These are phyloP conservation scores for Powellomyces hirtus DNA, from an alignment of 192 early-diverging fungal species.

Conservation along the genomic window DNA sequence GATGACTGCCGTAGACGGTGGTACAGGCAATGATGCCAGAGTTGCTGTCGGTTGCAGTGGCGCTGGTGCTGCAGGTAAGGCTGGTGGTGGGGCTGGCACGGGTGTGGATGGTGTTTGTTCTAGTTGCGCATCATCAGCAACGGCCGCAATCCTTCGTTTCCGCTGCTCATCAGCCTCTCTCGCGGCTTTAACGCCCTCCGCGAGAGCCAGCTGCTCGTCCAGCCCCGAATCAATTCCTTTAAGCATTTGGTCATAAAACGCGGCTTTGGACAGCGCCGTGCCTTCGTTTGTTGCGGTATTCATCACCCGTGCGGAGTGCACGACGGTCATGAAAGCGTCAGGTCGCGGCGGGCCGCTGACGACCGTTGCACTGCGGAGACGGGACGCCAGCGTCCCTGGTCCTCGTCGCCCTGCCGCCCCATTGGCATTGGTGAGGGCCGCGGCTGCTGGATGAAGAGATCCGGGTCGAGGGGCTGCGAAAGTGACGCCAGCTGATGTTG, in stretches of 20 bases:
- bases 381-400: not conserved
- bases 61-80: too few relatives aligned
- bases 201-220: constrained; percentile 17
- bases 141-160: not conserved
- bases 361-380: constrained; percentile 2
- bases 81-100: not conserved
- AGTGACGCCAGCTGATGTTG: too few relatives aligned
- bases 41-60: not conserved
- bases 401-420: too few relatives aligned
- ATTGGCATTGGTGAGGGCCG: too few relatives aligned
- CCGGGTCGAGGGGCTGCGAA: too few relatives aligned
- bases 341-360: not conserved
- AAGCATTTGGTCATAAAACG: constrained; percentile 29
- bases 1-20: not conserved
- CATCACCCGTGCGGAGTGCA: constrained; percentile 24
- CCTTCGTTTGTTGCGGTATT: constrained; percentile 23
- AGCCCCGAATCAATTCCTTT: not conserved
- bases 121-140: not conserved
- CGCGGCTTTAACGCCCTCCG: constrained; percentile 9
- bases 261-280: constrained; percentile 24
- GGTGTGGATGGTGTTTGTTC: not conserved
- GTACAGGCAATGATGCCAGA: not conserved
- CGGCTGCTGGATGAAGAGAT: too few relatives aligned
- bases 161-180: constrained; percentile 5
- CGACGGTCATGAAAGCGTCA: constrained; percentile 23